Evolutionary conservation across 805 yeast species (phyloP).

Genomic region (Suhomyces sp.): DNA sequence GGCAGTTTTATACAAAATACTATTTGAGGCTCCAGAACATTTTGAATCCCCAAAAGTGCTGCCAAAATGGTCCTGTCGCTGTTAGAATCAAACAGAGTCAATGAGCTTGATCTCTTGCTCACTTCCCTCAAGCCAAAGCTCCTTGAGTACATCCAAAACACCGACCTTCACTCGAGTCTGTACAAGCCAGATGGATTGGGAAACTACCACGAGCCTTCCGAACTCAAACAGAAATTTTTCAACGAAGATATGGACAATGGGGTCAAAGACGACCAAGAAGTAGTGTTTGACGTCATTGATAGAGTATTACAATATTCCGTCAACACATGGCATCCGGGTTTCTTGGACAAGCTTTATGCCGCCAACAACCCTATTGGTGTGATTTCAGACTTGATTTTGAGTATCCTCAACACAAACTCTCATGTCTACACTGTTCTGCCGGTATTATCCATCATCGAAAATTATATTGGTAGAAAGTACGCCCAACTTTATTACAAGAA

Average conservation of each 20-base stretch:
- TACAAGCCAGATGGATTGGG: constrained; percentile 51
- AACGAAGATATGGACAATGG: constrained; percentile 7
- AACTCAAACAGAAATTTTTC: constrained; percentile 34
- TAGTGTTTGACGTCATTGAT: constrained; percentile 51
- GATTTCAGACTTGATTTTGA: constrained; percentile 64
- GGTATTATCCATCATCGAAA: constrained; percentile 71
- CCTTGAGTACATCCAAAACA: constrained; percentile 49
- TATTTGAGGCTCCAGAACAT: too few relatives aligned
- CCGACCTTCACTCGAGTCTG: constrained; percentile 35
- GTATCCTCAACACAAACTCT: constrained; percentile 75
- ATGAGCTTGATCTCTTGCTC: constrained; percentile 57
- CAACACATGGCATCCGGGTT: constrained; percentile 86
- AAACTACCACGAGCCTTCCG: constrained; percentile 48
- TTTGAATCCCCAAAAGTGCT: too few relatives aligned
- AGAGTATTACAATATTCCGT: constrained; percentile 63
- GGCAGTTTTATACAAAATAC: too few relatives aligned
- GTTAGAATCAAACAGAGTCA: constrained; percentile 51
- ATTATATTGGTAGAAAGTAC: constrained; percentile 62
- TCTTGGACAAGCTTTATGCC: constrained; percentile 80
- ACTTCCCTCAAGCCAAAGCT: constrained; percentile 51
- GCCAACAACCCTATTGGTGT: constrained; percentile 85
- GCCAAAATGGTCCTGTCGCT: too few relatives aligned
- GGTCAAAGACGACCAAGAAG: constrained; percentile 13
- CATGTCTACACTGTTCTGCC: constrained; percentile 88
- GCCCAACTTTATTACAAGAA: constrained; percentile 58